Percentiles rank a stretch among this genome's conserved stretches.
phyloP scores from a whole-genome alignment of 2,329 filamentous ascomycete species.

The Furcasterigmium sp. region DNA sequence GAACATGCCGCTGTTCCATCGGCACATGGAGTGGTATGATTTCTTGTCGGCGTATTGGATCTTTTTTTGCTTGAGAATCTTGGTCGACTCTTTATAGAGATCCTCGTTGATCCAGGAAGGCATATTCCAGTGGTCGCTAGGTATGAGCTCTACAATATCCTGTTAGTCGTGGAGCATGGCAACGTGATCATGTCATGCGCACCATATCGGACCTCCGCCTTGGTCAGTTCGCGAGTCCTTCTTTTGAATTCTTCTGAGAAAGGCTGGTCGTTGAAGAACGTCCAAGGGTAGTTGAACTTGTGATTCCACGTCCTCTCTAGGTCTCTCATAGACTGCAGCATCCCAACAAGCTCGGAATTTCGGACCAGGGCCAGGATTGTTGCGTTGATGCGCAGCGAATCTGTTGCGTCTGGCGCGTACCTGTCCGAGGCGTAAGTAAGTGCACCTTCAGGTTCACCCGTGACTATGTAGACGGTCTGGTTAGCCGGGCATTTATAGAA shows the following conservation, averaged over 20 bases:
- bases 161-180: not conserved
- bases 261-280: slow-evolving; percentile 94
- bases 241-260: slow-evolving; percentile 92
- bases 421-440: slow-evolving; percentile 69
- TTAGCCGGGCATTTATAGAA: no score
- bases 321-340: slow-evolving; percentile 85
- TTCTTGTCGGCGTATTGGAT: slow-evolving; percentile 87
- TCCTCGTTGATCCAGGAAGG: slow-evolving; percentile 90
- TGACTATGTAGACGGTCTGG: slow-evolving; percentile 49
- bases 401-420: slow-evolving; percentile 70
- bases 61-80: slow-evolving; percentile 74
- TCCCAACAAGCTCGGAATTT: slow-evolving; percentile 79
- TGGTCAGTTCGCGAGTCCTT: slow-evolving; percentile 74
- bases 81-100: slow-evolving; percentile 77
- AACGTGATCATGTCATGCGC: not conserved
- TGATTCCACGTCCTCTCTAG: slow-evolving; percentile 93
- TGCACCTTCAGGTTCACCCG: slow-evolving; percentile 74
- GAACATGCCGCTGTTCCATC: slow-evolving; percentile 98
- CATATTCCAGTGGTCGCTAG: slow-evolving; percentile 90
- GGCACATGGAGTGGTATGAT: slow-evolving; percentile 98
- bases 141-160: slow-evolving; percentile 65
- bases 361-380: slow-evolving; percentile 88
- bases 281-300: slow-evolving; percentile 99
- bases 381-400: slow-evolving; percentile 84
- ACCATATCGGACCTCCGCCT: slow-evolving; percentile 74